Evolutionary conservation across 2,329 filamentous ascomycete genomes (phyloP), one percentile per base, ranked within the genome.

Genomic region (Gaeumannomyces sp.): DNA sequence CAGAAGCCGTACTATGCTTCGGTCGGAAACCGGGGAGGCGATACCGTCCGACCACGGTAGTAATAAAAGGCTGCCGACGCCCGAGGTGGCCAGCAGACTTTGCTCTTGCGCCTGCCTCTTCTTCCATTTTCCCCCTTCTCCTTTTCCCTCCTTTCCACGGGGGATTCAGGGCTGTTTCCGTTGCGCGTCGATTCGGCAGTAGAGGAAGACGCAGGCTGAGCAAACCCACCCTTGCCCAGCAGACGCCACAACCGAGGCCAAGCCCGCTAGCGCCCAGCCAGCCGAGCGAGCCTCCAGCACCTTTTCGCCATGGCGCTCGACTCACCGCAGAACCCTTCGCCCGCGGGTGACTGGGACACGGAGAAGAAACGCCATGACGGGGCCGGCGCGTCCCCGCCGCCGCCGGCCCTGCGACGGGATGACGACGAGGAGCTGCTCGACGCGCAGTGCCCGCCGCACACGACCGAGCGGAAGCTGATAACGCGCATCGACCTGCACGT

Each of bases 401-500:
- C 29, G 27, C 28, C 62, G 67, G 64, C 67, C 57, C 53, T n/a
- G 62, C 35, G 29, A 31, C n/a, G 29, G 22, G 64, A 67, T 63
- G 71, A 73, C 64, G 73, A 73, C 66, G 72, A 75, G 64, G 73
- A 75, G 60, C 66, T 72, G 58, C 56, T 25, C n/a, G 65, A 68
- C 59, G 72, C 78, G 27, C 72, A 63, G 61, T 83, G 81, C 67
- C 84, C 84, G 45, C 69, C 81, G 63, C 80, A 83, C 73, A 86
- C 83, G 4, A 86, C 84, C 2, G 89, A 92, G 77, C 79, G 81
- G 68, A 84, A 80, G 70, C 80, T 94, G 66, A 83, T 91, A 78
- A 76, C 81, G 67, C 89, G 88, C 76, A 88, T 93, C 72, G 91
- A 93, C 74, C 73, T 87, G 68, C 86, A 84, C 69, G 81, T 94